Percentiles rank a stretch among this genome's conserved stretches.
Evolutionary conservation across 179 eudicot species (phyloP).

Genomic region (Patellifolia procumbens): DNA sequence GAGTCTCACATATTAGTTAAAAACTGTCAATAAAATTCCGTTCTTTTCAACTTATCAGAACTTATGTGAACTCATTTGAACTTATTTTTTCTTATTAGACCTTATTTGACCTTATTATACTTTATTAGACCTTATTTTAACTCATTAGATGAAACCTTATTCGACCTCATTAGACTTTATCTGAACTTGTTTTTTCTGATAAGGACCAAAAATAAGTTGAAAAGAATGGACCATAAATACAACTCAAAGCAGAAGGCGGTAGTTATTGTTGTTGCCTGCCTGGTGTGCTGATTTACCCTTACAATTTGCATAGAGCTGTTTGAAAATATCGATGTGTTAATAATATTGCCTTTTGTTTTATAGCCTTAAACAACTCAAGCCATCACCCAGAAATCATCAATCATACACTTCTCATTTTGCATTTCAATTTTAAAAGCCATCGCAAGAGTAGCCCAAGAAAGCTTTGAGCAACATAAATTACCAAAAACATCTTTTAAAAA

Average conservation of each 20-base stretch:
- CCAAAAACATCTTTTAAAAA: not conserved
- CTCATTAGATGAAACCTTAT: too few relatives aligned
- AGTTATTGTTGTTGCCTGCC: not conserved
- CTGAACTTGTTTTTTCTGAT: too few relatives aligned
- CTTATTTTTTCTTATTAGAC: too few relatives aligned
- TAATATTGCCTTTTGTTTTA: not conserved
- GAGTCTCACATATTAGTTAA: not conserved
- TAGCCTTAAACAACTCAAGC: not conserved
- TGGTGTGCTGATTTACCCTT: not conserved
- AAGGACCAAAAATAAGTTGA: too few relatives aligned
- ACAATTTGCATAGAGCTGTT: constrained; percentile 1
- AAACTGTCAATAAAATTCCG: not conserved
- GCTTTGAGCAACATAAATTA: constrained; percentile 9
- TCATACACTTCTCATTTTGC: not conserved
- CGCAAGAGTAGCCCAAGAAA: not conserved
- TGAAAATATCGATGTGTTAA: not conserved
- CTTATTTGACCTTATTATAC: too few relatives aligned
- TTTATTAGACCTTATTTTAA: too few relatives aligned
- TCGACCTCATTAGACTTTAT: too few relatives aligned
- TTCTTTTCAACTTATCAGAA: too few relatives aligned
- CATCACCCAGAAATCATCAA: constrained; percentile 3
- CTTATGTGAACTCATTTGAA: too few relatives aligned
- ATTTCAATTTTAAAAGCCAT: not conserved
- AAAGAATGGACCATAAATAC: not conserved
- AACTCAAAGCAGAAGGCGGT: not conserved